These are phyloP conservation scores for Triadica sebifera DNA, from an alignment of 345 rosid species.

Conservation along the genomic window DNA sequence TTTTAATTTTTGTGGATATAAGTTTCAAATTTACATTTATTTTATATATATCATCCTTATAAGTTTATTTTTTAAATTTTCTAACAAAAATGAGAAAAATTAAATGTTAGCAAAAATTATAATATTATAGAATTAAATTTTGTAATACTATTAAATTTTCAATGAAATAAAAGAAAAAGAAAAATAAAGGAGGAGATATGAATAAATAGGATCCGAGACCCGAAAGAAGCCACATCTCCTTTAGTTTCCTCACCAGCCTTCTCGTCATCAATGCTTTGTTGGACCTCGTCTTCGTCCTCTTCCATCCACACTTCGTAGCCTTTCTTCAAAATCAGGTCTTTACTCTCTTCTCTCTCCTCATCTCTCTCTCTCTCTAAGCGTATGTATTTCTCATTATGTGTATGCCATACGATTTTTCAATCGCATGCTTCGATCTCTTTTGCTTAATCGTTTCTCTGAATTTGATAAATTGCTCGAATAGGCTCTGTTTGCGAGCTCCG, in stretches of 20 bases:
- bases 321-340: neutral
- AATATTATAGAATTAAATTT: no score
- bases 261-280: neutral
- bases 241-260: neutral
- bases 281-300: neutral
- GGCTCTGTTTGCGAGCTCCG: neutral
- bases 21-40: no score
- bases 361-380: neutral
- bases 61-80: no score
- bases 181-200: neutral
- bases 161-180: no score
- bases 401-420: no score
- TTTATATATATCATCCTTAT: no score
- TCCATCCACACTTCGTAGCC: neutral
- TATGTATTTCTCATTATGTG: neutral
- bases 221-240: neutral
- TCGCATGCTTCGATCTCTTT: neutral
- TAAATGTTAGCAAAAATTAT: no score
- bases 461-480: neutral
- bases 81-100: no score
- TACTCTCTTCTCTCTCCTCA: neutral
- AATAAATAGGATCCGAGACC: constrained; percentile 8
- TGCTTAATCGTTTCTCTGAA: neutral
- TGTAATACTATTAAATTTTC: no score
- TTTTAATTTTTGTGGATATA: no score